Evolutionary conservation across 192 early-diverging fungal genomes (phyloP).

Genomic region (Coemansia umbellata): DNA sequence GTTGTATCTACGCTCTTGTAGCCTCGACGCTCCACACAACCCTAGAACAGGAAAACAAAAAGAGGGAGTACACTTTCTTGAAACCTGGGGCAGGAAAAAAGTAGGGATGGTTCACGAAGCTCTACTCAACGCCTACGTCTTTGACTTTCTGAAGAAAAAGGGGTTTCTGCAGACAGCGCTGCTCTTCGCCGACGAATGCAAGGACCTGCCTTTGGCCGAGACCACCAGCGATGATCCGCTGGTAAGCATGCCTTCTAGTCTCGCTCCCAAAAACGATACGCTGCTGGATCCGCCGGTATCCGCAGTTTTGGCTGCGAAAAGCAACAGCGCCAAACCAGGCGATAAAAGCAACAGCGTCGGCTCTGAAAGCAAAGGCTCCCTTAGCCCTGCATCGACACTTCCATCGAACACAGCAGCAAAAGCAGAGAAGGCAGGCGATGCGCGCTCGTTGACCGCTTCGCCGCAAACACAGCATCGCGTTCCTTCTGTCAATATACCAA

Average conservation of each 20-base stretch:
- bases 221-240: constrained; percentile 17
- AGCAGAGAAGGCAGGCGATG: constrained; percentile 6
- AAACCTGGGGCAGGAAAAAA: background rate
- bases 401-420: background rate
- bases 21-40: too few relatives aligned
- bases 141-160: constrained; percentile 37
- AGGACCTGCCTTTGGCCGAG: constrained; percentile 14
- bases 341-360: background rate
- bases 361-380: background rate
- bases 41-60: too few relatives aligned
- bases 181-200: constrained; percentile 41
- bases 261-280: background rate
- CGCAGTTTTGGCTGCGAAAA: background rate
- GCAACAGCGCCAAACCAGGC: background rate
- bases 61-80: background rate
- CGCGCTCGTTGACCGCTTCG: background rate
- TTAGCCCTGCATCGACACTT: background rate
- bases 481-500: constrained; percentile 20
- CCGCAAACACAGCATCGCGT: constrained; percentile 6
- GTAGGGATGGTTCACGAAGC: constrained; percentile 28
- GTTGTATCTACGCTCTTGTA: too few relatives aligned
- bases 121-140: constrained; percentile 41
- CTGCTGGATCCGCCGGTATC: background rate
- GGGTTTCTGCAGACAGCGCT: constrained; percentile 28
- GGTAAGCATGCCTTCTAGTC: constrained; percentile 6